Evolutionary conservation across 1,284 basidiomycete genomes (phyloP), one percentile per base, ranked within the genome.

Genomic region (Moesziomyces sp.): DNA sequence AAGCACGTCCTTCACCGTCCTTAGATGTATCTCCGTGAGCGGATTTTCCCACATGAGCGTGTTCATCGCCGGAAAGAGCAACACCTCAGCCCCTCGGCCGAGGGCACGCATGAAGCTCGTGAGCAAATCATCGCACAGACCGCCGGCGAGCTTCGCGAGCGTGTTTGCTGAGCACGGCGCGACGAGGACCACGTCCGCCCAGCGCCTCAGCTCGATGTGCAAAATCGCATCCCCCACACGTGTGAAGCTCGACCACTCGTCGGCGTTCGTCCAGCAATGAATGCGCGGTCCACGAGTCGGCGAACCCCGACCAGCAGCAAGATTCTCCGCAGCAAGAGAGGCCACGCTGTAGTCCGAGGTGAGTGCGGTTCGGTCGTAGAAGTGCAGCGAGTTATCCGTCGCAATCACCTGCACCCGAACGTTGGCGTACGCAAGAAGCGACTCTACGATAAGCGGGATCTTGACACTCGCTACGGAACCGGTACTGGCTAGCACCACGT

Each of bases 51-150:
- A 98, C 96, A 99, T 98, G 73, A 93, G 87, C 6, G 95, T 98
- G 84, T 99, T 99, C 96, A 98, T 99, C 0, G 97, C 96, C 3
- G 96, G 97, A 79, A 95, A 98, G 33, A 98, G 85, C 77, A 91
- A 92, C 18, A 93, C 93, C 2, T 92, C 91, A 0, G 92, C 96
- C 3, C 88, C 87, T 0, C 93, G 91, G 9, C 91, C 87, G 0
- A 97, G 87, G 0, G 95, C 96, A 18, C 96, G 90, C 63, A 99
- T 88, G 10, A 98, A 87, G 7, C 92, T 94, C 2, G 94, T 95
- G 23, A 90, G 89, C 33, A 98, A 89, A 82, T 96, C 96, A 82
- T 99, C 95, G 81, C 94, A 97, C 1, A 91, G 76, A 0, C 96
- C 96, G 40, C 89, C 88, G 0, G 93, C 91, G 49, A 99, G 91